Evolutionary conservation across 2,329 filamentous ascomycete species (phyloP).

Genomic region (Microdochium trichocladiopsis): DNA sequence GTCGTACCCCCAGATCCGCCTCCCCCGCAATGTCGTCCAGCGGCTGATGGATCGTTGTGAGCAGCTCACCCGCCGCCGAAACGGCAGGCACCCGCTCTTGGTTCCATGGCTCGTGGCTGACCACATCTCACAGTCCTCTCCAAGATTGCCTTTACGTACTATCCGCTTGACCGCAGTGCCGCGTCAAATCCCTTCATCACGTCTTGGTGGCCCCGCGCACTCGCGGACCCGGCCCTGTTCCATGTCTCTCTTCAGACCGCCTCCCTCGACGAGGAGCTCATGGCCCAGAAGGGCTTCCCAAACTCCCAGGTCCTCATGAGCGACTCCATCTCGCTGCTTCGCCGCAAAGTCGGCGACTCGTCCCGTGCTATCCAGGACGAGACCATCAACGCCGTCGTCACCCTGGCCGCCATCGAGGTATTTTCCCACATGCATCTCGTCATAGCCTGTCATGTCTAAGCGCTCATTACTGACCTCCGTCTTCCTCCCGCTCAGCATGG

Average conservation of each 20-base stretch:
- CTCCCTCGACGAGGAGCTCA: constrained; percentile 45
- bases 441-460: too few relatives aligned
- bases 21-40: constrained; percentile 42
- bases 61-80: constrained; percentile 10
- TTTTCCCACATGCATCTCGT: too few relatives aligned
- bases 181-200: constrained; percentile 49
- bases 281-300: constrained; percentile 43
- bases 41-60: constrained; percentile 49
- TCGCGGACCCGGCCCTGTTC: constrained; percentile 48
- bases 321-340: constrained; percentile 45
- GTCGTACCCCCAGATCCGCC: constrained; percentile 44
- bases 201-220: constrained; percentile 52
- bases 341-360: constrained; percentile 38
- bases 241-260: constrained; percentile 54
- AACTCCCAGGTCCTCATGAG: constrained; percentile 48
- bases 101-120: not conserved
- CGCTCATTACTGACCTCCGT: too few relatives aligned
- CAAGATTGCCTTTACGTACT: constrained; percentile 54
- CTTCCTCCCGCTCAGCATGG: constrained; percentile 30
- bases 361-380: constrained; percentile 42
- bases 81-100: not conserved
- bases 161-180: constrained; percentile 45
- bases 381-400: constrained; percentile 51
- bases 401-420: constrained; percentile 50
- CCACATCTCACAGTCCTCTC: constrained; percentile 36